Conservation (phyloP, 106 monocot species). For the Dendrobium chrysotoxum region DNA sequence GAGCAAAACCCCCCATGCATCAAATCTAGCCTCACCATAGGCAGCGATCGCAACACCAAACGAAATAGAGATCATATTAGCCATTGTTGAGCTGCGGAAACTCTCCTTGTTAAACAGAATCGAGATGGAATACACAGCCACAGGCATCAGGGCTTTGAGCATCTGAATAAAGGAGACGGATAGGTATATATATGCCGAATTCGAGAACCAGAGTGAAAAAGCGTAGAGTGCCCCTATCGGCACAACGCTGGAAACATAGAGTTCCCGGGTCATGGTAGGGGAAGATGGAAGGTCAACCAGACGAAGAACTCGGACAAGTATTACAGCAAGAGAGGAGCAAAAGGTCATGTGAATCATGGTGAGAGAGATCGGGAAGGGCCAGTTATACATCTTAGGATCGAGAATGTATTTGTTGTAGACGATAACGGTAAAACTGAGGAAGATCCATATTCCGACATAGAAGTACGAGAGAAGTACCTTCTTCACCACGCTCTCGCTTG, state of each 20-base stretch:
- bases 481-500: conserved; percentile 20
- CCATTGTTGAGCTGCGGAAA: conserved; percentile 14
- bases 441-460: conserved; percentile 37
- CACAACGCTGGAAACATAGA: conserved; percentile 8
- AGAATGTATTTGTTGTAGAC: conserved; percentile 59
- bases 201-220: conserved; percentile 15
- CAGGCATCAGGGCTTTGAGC: conserved; percentile 22
- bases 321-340: conserved; percentile 37
- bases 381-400: conserved; percentile 44
- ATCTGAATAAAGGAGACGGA: conserved; percentile 15
- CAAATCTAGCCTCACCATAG: conserved; percentile 18
- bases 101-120: conserved; percentile 16
- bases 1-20: conserved; percentile 12
- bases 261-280: conserved; percentile 25
- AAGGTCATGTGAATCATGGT: conserved; percentile 49
- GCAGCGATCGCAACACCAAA: conserved; percentile 23
- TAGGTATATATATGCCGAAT: conserved; percentile 14
- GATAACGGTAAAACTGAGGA: conserved; percentile 39
- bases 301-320: conserved; percentile 29
- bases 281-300: conserved; percentile 23
- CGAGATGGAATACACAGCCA: conserved; percentile 18
- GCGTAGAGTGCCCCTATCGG: conserved; percentile 13
- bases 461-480: conserved; percentile 36
- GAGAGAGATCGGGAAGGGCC: conserved; percentile 47
- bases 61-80: conserved; percentile 21